Conservation (phyloP, 2,329 filamentous ascomycete genomes). For the Trichoderma atroviride region DNA sequence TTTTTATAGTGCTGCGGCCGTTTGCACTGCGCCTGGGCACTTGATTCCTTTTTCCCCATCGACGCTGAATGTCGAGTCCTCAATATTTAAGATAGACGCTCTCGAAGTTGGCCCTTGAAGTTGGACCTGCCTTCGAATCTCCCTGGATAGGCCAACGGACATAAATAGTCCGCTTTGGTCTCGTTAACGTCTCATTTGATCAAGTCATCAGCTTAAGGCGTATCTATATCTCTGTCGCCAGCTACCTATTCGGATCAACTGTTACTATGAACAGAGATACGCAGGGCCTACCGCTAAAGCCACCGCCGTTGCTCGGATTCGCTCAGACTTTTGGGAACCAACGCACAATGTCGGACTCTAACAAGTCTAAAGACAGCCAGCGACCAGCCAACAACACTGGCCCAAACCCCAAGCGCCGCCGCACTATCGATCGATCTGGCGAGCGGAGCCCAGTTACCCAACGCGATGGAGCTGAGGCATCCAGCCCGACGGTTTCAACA, state of each 20-base stretch:
- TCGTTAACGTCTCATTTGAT: too few species aligned
- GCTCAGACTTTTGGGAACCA: neutral
- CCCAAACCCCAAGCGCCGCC: conserved; percentile 1
- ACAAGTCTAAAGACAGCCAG: neutral
- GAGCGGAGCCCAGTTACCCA: conserved; percentile 4
- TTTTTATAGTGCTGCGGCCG: neutral
- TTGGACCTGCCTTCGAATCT: neutral
- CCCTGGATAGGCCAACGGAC: neutral
- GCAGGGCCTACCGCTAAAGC: neutral
- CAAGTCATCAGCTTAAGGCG: neutral
- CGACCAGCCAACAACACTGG: neutral
- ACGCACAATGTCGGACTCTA: neutral
- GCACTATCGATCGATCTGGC: neutral
- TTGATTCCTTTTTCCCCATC: neutral
- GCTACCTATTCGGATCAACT: neutral
- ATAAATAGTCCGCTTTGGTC: neutral
- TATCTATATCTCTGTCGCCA: neutral
- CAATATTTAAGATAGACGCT: neutral
- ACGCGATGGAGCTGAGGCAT: neutral
- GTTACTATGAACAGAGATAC: neutral
- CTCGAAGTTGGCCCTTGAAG: neutral
- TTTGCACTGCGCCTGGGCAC: neutral
- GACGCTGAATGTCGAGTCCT: neutral
- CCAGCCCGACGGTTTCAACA: neutral
- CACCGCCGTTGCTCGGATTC: neutral